Evolutionary conservation across 169 alveolate genomes (phyloP), one percentile per base, ranked within the genome.

Genomic region (Besnoitia besnoiti): DNA sequence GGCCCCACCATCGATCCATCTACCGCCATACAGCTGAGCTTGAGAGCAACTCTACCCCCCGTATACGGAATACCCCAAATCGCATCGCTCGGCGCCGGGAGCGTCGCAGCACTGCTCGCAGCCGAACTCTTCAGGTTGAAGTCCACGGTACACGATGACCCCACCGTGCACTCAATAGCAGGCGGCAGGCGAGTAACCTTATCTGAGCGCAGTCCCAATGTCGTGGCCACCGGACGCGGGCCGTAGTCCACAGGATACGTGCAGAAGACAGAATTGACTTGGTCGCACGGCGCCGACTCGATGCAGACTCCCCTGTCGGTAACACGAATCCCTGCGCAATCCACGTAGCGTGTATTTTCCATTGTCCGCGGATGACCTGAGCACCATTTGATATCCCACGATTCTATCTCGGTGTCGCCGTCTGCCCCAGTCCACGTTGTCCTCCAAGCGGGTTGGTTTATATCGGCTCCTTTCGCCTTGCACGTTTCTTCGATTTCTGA

Each of bases 321-420:
- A 42, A 77, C 87, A 10, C 40, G n/a, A 10, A 77, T 35, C 35
- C 61, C 87, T 30, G 87, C 87, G 40, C 87, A 77, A 55, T 77
- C 87, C 33, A 77, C 87, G 61, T 44, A 77, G 59, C 59, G 49
- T 3, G 35, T 77, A 39, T 44, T 21, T 55, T 16, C 40, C 59
- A 8, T 35, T 27, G 55, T 42, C 61, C 14, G 49, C 47, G 87
- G 87, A 42, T 77, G 87, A 24, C 87, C 87, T 30, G 49, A 39
- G 40, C 87, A 77, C 87, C 87, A 77, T 55, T 19, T 19, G 40
- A 77, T 77, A 39, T 77, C 87, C 87, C 87, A 77, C 82, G 82
- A 42, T 8, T 19, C 46, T 10, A 73, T 73, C 82, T 73, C 44
- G 2, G 46, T 1, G 55, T 19, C 2, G 59, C 87, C 50, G 59